A percentile compares a stretch with the other conserved stretches of the same genome.
Evolutionary conservation across 2,329 filamentous ascomycete species (phyloP).

Genomic region (Xylaria arbuscula): DNA sequence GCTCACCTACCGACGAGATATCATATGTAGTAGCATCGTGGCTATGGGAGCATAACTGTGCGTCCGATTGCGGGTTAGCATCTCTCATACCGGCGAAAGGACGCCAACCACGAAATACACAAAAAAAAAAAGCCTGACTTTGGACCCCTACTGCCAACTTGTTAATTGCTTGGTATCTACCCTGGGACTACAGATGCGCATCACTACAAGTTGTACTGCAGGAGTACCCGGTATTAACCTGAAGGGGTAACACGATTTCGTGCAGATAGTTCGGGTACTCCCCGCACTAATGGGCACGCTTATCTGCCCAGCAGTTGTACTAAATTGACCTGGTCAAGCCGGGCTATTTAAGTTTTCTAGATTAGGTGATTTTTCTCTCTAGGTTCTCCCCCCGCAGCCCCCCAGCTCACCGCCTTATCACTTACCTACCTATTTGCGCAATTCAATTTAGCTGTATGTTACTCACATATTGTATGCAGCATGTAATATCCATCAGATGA

Average conservation of each 20-base stretch:
- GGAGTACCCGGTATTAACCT: conserved; percentile 39
- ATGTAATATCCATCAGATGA: not conserved
- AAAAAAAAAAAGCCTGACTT: not conserved
- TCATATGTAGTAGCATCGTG: conserved; percentile 4
- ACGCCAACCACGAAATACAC: not conserved
- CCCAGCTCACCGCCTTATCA: conserved; percentile 36
- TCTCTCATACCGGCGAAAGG: no score
- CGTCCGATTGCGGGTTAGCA: conserved; percentile 34
- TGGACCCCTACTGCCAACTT: conserved; percentile 10
- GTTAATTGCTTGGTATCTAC: no score
- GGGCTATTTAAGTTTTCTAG: conserved; percentile 3
- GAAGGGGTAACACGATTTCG: conserved; percentile 39
- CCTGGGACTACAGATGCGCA: not conserved
- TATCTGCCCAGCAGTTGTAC: conserved; percentile 25
- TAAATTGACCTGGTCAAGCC: conserved; percentile 20
- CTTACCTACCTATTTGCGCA: not conserved
- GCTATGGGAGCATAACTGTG: conserved; percentile 29
- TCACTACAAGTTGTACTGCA: conserved; percentile 4
- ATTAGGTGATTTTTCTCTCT: not conserved
- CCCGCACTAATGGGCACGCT: conserved; percentile 43
- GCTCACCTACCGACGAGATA: not conserved
- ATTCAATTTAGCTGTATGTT: not conserved
- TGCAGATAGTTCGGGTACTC: conserved; percentile 42
- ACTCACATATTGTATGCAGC: not conserved
- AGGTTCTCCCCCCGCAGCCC: not conserved